A percentile compares a stretch with the other conserved stretches of the same genome.
Evolutionary conservation across 2,329 filamentous ascomycete species (phyloP).

Genomic region (Drechslera avenae): DNA sequence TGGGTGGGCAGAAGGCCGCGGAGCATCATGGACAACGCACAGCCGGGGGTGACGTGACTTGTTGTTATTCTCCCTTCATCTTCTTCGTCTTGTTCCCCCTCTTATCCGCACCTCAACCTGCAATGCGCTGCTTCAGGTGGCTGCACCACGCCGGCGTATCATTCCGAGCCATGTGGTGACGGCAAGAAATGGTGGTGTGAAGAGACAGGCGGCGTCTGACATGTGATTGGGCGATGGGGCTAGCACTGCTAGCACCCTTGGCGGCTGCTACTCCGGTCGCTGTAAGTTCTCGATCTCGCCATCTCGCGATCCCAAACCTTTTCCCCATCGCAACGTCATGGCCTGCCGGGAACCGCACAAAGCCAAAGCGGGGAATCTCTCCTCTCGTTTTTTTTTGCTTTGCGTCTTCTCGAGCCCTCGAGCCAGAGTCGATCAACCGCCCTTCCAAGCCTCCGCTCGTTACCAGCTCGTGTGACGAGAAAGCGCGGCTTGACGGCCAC

Average conservation of each 20-base stretch:
- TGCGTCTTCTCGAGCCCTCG: background rate
- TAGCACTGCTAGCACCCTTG: constrained; percentile 18
- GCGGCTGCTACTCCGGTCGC: constrained; percentile 10
- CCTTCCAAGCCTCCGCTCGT: constrained; percentile 3
- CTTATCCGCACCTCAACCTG: background rate
- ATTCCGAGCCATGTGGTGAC: constrained; percentile 22
- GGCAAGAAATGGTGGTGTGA: constrained; percentile 18
- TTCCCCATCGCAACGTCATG: constrained; percentile 13
- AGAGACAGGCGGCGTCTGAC: constrained; percentile 5
- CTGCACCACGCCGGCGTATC: constrained; percentile 12
- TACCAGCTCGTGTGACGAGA: constrained; percentile 11
- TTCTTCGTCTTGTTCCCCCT: no score
- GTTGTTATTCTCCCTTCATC: no score
- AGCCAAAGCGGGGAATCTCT: constrained; percentile 1
- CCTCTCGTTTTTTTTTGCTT: background rate
- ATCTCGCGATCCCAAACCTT: constrained; percentile 24
- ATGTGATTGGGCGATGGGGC: constrained; percentile 20
- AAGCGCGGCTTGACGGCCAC: constrained; percentile 16
- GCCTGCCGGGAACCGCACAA: constrained; percentile 6
- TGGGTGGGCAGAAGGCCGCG: background rate
- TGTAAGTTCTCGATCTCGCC: constrained; percentile 23
- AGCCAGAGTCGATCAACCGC: background rate
- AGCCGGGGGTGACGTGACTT: constrained; percentile 4
- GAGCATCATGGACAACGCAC: background rate
- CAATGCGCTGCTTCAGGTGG: constrained; percentile 2